Base-by-base conservation (phyloP, 345 rosid species). In the Hibiscus syriacus region DNA sequence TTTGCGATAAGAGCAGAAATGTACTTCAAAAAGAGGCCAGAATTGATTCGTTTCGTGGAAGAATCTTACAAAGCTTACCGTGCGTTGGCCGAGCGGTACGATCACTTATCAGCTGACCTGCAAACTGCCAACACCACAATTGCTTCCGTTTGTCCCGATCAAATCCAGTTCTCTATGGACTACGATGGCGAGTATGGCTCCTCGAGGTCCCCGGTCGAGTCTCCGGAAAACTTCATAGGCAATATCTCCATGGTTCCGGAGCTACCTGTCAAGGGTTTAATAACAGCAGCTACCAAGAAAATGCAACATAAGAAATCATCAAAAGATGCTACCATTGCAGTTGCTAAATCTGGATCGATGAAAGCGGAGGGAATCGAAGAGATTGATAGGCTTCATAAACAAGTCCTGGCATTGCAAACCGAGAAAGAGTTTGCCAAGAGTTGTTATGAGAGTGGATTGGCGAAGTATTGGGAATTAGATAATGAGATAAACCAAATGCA, bases 21-120 rank as follows among this genome's bases (percentile, higher is more conserved):
- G 99, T 95, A 95, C 79, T 95, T 87, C 79, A 95, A 87, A 75
- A 92, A 84, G 80, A 84, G 97, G 76, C 99, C 99, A 16, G 98
- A 95, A 66, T 84, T 95, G 54, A 90, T 92, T 30, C 66, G 59
- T 76, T 95, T 92, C 25, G 98, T 95, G 0, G 92, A 92, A 74
- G 98, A 95, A 76, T 76, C 96, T 10, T 95, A 73, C 73, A 74
- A 92, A 72, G 97, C 99, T 54, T 95, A 95, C 76, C 75, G 98
- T 45, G 89, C 99, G 20, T 79, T 95, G 2, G 98, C 99, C 3
- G 97, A 92, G 22, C 82, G 97, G 22, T 92, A 90, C 38, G 97
- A 92, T 68, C 97, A 95, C 79, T 76, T 95, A 30, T 92, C 98
- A 0, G 88, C 92, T 0, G 99, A 95, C 80, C 90, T 95, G 19